These are phyloP conservation scores for Globisporangium alternatum DNA, from an alignment of 352 stramenopile genomes.

Conservation along the genomic window DNA sequence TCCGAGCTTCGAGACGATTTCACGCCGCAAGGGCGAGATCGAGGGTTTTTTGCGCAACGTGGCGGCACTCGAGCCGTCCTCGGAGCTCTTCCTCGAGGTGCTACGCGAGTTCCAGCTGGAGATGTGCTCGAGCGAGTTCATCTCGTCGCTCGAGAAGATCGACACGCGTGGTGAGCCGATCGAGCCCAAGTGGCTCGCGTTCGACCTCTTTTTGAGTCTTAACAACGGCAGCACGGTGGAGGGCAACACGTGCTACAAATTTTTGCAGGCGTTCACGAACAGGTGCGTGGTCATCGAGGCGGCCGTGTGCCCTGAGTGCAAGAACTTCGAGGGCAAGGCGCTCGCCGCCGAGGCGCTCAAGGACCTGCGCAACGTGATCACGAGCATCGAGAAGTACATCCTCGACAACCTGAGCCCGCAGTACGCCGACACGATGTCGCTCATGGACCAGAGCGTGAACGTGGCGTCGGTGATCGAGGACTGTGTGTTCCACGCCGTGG, in stretches of 20 bases:
- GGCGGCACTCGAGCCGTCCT: constrained; percentile 56
- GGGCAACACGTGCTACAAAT: constrained; percentile 75
- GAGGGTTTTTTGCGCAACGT: constrained; percentile 78
- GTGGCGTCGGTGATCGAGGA: constrained; percentile 57
- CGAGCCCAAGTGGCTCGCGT: constrained; percentile 76
- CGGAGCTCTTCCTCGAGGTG: constrained; percentile 49
- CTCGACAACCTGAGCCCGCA: constrained; percentile 57
- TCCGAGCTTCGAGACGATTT: constrained; percentile 38
- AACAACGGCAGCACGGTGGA: constrained; percentile 65
- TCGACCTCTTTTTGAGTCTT: constrained; percentile 70
- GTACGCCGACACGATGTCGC: constrained; percentile 62
- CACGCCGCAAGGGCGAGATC: constrained; percentile 52
- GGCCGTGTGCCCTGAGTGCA: constrained; percentile 50
- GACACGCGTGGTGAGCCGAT: constrained; percentile 58
- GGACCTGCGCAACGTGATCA: constrained; percentile 65
- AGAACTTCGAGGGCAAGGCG: constrained; percentile 45
- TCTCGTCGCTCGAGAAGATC: constrained; percentile 70
- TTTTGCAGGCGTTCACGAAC: constrained; percentile 72
- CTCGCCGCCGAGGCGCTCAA: constrained; percentile 55
- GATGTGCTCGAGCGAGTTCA: constrained; percentile 76
- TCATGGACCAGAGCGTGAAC: constrained; percentile 57
- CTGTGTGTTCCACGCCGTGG: constrained; percentile 65
- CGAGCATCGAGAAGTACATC: constrained; percentile 78
- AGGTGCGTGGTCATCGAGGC: constrained; percentile 64
- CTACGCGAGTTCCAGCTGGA: constrained; percentile 65